Base-by-base conservation (phyloP, 2,329 filamentous ascomycete species). In the Knufia fluminis region DNA sequence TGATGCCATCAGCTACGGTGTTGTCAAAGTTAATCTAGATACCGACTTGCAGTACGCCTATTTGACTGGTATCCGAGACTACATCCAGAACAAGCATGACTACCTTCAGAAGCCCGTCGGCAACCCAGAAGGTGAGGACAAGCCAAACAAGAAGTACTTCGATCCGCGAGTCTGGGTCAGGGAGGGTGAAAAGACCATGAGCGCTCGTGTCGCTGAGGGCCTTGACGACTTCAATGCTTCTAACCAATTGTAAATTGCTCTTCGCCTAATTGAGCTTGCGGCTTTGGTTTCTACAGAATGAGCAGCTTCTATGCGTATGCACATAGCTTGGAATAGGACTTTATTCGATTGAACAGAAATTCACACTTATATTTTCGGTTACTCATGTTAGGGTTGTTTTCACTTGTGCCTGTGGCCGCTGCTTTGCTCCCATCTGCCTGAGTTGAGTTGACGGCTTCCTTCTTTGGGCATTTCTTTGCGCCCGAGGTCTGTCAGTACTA, bases 11-110 rank as follows among this genome's bases (percentile, higher is more conserved):
- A 74, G 75, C 67, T 85, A 91, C 71, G 92, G 92, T 77, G 91
- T 98, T 61, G 85, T 96, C 76, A 98, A 98, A 84, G 92, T 98
- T 74, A 98, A 98, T 78, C 78, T 98, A 63, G 92, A 98, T 74
- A 98, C 92, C 45, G 92, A 98, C 68, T 80, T 97, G 73, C 91
- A 97, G 78, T 94, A 82, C 71, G 90, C 91, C 52, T 98, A 97
- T 79, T 79, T 92, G 60, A 74, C 74, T 55, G 92, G 92, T 73
- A 85, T 97, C 75, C 86, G 92, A 57, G 91, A 98, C 75, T 98
- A 89, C 77, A 78, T 97, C 67, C 71, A 88, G 64, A 85, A 81
- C 69, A 96, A 96, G 80, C 90, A 94, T 75, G 91, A 95, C 63
- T 98, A 97, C 78, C 74, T 98, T 61, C 73, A 79, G 74, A 81